Conservation (phyloP, 768 basidiomycete species). For the Amanita inopinata region DNA sequence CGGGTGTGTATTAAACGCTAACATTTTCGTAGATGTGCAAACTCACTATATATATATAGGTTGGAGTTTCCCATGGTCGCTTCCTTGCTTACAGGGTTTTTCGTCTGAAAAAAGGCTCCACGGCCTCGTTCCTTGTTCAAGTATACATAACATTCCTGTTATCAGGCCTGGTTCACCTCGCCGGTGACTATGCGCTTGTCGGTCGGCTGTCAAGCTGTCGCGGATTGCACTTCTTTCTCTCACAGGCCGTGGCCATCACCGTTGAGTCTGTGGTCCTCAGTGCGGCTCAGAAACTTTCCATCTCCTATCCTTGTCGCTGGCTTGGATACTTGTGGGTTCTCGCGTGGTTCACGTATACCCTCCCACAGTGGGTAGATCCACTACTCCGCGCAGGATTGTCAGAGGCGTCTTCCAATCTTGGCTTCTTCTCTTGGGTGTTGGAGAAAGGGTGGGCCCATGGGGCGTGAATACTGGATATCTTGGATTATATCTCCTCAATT, state of each 20-base stretch:
- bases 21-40: neutral
- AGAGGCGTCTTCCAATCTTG: conserved; percentile 7
- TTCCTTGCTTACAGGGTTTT: conserved; percentile 7
- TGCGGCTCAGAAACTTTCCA: conserved; percentile 11
- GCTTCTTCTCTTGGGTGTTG: conserved; percentile 5
- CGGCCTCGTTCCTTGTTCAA: conserved; percentile 12
- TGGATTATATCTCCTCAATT: neutral
- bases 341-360: conserved; percentile 17
- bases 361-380: conserved; percentile 16
- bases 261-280: conserved; percentile 22
- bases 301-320: conserved; percentile 7
- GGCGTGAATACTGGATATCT: conserved; percentile 2
- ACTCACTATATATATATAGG: neutral
- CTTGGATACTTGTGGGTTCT: conserved; percentile 21
- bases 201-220: conserved; percentile 8
- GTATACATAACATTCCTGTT: conserved; percentile 21
- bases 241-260: conserved; percentile 25
- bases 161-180: conserved; percentile 22
- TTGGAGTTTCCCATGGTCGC: conserved; percentile 8
- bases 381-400: conserved; percentile 11
- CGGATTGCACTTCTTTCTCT: conserved; percentile 19
- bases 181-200: conserved; percentile 24
- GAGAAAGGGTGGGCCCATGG: conserved; percentile 7
- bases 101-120: conserved; percentile 10
- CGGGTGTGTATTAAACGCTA: conserved; percentile 13